Evolutionary conservation across 306 rosid genomes (phyloP).

Genomic region (Cercis canadensis): DNA sequence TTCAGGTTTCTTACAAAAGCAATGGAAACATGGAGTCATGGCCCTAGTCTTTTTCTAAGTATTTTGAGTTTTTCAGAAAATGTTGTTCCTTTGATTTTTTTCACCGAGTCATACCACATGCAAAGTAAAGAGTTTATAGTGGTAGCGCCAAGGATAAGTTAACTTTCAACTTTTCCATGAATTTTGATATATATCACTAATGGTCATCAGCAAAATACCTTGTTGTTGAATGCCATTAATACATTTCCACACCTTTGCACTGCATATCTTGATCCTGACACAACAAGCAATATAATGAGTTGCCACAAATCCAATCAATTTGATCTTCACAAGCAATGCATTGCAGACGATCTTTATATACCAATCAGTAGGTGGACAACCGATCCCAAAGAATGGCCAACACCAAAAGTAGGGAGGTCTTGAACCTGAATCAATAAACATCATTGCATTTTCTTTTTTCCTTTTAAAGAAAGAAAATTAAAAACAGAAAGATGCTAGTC

Average conservation of each 20-base stretch:
- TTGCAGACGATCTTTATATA: constrained; percentile 47
- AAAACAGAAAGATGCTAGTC: constrained; percentile 27
- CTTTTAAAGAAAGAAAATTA: neutral
- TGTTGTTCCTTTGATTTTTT: neutral
- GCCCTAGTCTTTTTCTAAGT: neutral
- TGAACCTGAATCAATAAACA: constrained; percentile 65
- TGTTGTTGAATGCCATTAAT: constrained; percentile 94
- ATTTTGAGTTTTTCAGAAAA: neutral
- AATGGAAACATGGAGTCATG: neutral
- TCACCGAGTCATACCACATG: neutral
- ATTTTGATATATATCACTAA: neutral
- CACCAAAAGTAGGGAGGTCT: constrained; percentile 90
- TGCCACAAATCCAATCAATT: constrained; percentile 40
- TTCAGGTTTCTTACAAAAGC: neutral
- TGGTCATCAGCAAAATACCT: constrained; percentile 52
- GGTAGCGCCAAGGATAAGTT: neutral
- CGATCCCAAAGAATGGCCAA: constrained; percentile 98
- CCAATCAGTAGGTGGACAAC: constrained; percentile 97
- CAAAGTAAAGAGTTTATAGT: neutral
- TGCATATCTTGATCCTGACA: constrained; percentile 95
- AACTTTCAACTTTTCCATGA: neutral
- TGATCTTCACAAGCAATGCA: constrained; percentile 31
- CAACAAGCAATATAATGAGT: constrained; percentile 47
- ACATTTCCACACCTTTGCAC: constrained; percentile 95
- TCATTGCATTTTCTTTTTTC: constrained; percentile 19